Evolutionary conservation across 345 rosid species (phyloP).

Genomic region (Rhodamnia argentea): DNA sequence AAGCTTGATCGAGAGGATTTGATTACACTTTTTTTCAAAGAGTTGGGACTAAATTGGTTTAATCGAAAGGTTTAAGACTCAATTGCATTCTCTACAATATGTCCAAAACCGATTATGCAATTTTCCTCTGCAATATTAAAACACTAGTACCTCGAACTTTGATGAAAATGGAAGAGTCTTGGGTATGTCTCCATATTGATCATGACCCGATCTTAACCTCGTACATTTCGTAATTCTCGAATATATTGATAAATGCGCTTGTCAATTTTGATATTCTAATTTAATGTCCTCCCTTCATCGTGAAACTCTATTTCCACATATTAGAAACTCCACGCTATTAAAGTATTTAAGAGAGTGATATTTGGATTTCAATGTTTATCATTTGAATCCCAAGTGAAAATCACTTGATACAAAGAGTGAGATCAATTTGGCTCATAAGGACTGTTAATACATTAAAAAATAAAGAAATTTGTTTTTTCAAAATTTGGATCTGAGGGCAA

Average conservation of each 20-base stretch:
- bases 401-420: background rate
- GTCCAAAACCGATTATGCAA: background rate
- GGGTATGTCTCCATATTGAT: background rate
- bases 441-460: background rate
- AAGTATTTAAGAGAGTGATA: background rate
- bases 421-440: background rate
- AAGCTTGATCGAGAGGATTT: no score
- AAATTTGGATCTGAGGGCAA: background rate
- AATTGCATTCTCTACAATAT: rapidly evolving
- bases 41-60: no score
- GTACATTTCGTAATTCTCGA: background rate
- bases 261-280: background rate
- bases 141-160: background rate
- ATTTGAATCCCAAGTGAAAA: background rate
- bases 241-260: background rate
- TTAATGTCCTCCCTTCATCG: background rate
- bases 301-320: background rate
- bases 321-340: background rate
- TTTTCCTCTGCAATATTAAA: background rate
- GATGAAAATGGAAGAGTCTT: background rate
- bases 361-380: background rate
- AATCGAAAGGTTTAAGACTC: no score
- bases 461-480: no score
- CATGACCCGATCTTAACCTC: background rate
- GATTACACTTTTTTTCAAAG: no score